Evolutionary conservation across 2,329 filamentous ascomycete species (phyloP), one percentile per base, ranked within the genome.

Genomic region (Zelopaecilomyces penicillatus): DNA sequence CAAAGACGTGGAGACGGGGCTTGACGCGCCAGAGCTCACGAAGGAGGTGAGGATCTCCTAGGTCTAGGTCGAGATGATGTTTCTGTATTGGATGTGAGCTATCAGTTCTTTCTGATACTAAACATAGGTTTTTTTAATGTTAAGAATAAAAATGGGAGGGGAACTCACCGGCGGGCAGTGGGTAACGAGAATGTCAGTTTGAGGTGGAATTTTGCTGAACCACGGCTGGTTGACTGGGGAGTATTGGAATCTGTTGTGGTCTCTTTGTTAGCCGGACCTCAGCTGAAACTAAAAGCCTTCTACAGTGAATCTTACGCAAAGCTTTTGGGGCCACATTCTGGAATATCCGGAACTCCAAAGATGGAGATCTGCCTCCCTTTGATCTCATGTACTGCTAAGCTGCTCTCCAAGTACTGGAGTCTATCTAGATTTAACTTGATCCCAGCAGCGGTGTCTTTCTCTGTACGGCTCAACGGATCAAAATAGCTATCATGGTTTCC

Each of bases 401-500:
- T 73, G 54, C 85, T 82, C 63, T 94, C 78, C 3, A 95, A 76
- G 62, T 95, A 95, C 54, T 80, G 71, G 39, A 95, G 67, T 37
- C 71, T 71, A 43, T 76, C 81, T 69, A 87, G 81, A 54, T 87
- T 70, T 11, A 90, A 71, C 30, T 61, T 64, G 49, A 68, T 66
- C n/a, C 62, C 62, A 1, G 67, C 64, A n/a, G 69, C 58, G 19
- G 72, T 70, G 57, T 87, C 80, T 38, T 75, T 69, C 7, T 72
- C 65, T 11, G 62, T 64, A 4, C 85, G 74, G 10, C 79, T 80
- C 31, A 71, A 70, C 27, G 76, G 70, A 62, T 95, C 91, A 49
- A 95, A 85, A 69, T 80, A 94, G 55, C 80, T 83, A 59, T 96
- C 91, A 62, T 96, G 91, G 60, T 96, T 96, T 1, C 91, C 91